A percentile compares a stretch with the other conserved stretches of the same genome.
Evolutionary conservation across 2,329 filamentous ascomycete genomes (phyloP).

Genomic region (Microdochium nivale): DNA sequence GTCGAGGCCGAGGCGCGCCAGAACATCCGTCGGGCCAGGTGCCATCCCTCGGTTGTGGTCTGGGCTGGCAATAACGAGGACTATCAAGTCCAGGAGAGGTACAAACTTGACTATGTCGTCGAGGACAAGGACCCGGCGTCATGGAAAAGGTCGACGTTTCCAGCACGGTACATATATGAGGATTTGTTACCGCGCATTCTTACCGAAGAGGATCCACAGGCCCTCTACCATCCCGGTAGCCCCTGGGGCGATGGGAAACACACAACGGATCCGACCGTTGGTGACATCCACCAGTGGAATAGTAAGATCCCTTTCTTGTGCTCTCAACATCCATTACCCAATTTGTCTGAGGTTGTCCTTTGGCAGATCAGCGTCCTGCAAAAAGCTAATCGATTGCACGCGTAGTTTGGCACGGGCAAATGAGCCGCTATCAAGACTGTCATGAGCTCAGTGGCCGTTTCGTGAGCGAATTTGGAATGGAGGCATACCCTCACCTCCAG

Average conservation of each 20-base stretch:
- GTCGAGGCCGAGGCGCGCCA: constrained; percentile 57
- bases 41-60: constrained; percentile 61
- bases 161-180: constrained; percentile 73
- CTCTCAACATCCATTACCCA: not conserved
- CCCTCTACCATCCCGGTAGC: constrained; percentile 64
- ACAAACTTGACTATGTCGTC: constrained; percentile 61
- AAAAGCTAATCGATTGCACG: not conserved
- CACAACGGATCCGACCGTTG: constrained; percentile 59
- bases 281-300: constrained; percentile 79
- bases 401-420: constrained; percentile 64
- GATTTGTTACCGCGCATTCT: constrained; percentile 60
- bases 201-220: constrained; percentile 49
- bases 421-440: constrained; percentile 72
- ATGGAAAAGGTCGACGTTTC: constrained; percentile 71
- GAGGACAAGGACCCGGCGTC: constrained; percentile 62
- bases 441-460: constrained; percentile 64
- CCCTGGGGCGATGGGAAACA: constrained; percentile 63
- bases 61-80: constrained; percentile 79
- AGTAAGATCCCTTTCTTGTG: constrained; percentile 18
- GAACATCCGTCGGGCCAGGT: constrained; percentile 50
- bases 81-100: constrained; percentile 67
- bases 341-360: constrained; percentile 1
- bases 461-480: constrained; percentile 77
- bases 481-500: constrained; percentile 65
- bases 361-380: not conserved